A percentile compares a stretch with the other conserved stretches of the same genome.
phyloP scores from a whole-genome alignment of 257 asterid species.

The Misopates orontium region DNA sequence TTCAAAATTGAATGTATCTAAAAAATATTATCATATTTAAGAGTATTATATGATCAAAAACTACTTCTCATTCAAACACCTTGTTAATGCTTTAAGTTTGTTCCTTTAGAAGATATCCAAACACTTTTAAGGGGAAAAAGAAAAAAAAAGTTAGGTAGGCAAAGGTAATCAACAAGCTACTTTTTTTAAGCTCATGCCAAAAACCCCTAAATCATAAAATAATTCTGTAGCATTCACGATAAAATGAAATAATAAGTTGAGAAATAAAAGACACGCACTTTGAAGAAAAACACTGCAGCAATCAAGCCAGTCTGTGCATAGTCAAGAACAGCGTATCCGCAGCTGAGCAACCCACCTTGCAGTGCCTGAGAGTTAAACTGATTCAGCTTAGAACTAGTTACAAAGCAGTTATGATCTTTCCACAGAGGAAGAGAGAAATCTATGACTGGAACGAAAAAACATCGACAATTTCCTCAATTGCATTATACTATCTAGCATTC shows the following conservation, averaged over 20 bases:
- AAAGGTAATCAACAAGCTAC: no score
- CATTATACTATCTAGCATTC: conserved; percentile 17
- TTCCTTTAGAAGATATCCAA: no score
- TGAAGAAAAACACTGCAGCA: conserved; percentile 96
- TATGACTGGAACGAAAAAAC: conserved; percentile 19
- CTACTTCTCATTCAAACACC: no score
- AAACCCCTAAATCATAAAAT: not conserved
- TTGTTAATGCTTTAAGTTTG: no score
- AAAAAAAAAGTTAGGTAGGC: no score
- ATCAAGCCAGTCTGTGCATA: conserved; percentile 98
- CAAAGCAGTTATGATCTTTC: conserved; percentile 15
- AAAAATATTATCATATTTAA: no score
- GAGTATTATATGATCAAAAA: no score
- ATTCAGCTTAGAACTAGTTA: conserved; percentile 24
- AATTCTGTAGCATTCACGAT: conserved; percentile 6
- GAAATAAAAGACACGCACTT: conserved; percentile 49
- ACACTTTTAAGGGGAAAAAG: no score
- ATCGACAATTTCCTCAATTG: conserved; percentile 1
- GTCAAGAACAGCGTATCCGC: conserved; percentile 86
- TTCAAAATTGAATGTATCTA: no score
- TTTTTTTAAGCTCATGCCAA: no score
- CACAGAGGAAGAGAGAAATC: conserved; percentile 23
- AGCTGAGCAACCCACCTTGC: conserved; percentile 78
- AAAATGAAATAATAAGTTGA: conserved; percentile 10
- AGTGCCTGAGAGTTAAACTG: conserved; percentile 60